Conservation (phyloP, 345 rosid species). For the Lenwebbia sp. region DNA sequence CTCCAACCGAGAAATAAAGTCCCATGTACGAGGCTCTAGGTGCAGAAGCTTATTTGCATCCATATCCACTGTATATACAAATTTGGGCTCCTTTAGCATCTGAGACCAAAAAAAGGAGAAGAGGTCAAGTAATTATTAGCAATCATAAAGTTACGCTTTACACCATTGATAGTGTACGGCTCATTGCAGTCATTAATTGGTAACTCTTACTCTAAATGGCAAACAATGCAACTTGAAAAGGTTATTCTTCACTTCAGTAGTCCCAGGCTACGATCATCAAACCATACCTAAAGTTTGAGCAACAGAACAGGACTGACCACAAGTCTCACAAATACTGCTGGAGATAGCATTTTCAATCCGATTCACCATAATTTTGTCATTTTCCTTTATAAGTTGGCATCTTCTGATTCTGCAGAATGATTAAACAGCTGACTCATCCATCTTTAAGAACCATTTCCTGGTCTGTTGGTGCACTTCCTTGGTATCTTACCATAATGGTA, state of each 20-base stretch:
- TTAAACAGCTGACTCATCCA: not conserved
- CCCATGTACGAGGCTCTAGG: slow-evolving; percentile 79
- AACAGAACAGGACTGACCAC: not conserved
- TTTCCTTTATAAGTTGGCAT: not conserved
- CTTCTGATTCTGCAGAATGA: not conserved
- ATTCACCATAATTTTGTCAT: not conserved
- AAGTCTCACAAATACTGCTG: not conserved
- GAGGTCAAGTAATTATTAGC: not conserved
- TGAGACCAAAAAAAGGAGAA: slow-evolving; percentile 9
- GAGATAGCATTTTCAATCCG: not conserved
- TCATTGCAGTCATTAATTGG: not conserved
- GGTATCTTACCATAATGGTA: not conserved
- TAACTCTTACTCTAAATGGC: not conserved
- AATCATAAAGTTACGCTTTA: not conserved
- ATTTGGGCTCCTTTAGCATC: slow-evolving; percentile 77
- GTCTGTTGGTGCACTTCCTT: not conserved
- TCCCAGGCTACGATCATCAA: not conserved
- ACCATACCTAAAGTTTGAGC: not conserved
- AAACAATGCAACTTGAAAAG: not conserved
- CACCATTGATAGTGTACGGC: not conserved
- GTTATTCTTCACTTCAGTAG: not conserved
- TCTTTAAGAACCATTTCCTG: not conserved
- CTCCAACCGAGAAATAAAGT: slow-evolving; percentile 65
- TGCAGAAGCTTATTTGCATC: slow-evolving; percentile 62
- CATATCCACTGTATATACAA: slow-evolving; percentile 85